phyloP scores from a whole-genome alignment of 495 filamentous ascomycete genomes.

The Ramalina peruviana region DNA sequence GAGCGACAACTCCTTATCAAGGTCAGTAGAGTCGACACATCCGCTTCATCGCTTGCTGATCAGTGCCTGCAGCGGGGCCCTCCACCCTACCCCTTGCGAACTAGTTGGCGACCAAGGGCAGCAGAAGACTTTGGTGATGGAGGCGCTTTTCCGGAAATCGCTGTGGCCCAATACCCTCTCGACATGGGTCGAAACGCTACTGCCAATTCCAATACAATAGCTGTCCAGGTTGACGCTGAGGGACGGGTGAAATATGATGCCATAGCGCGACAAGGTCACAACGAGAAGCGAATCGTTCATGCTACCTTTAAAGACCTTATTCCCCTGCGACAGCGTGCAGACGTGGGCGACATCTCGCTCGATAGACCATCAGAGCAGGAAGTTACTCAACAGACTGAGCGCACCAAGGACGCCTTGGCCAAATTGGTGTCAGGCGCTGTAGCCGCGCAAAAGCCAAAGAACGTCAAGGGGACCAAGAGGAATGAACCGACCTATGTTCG shows the following conservation, averaged over 20 bases:
- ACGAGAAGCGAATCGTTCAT: slow-evolving; percentile 72
- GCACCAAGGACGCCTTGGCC: slow-evolving; percentile 73
- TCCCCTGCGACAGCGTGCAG: slow-evolving; percentile 80
- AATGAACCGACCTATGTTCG: slow-evolving; percentile 86
- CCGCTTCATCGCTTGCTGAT: neutral
- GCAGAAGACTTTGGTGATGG: slow-evolving; percentile 92
- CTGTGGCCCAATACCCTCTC: slow-evolving; percentile 87
- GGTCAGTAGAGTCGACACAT: slow-evolving; percentile 28
- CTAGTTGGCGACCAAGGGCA: slow-evolving; percentile 74
- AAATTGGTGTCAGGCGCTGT: slow-evolving; percentile 73
- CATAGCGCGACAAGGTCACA: slow-evolving; percentile 83
- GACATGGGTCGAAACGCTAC: slow-evolving; percentile 79
- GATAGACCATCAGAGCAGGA: slow-evolving; percentile 76
- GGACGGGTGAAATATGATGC: slow-evolving; percentile 95
- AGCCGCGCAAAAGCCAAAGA: slow-evolving; percentile 90
- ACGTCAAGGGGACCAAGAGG: slow-evolving; percentile 59
- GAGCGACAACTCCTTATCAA: slow-evolving; percentile 78
- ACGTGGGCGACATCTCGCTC: slow-evolving; percentile 86
- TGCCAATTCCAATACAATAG: slow-evolving; percentile 68
- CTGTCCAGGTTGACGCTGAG: slow-evolving; percentile 77
- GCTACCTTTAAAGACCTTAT: slow-evolving; percentile 95
- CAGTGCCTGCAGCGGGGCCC: slow-evolving; percentile 56
- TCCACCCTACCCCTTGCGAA: slow-evolving; percentile 70
- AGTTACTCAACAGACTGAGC: slow-evolving; percentile 66
- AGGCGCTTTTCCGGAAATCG: slow-evolving; percentile 89